Percentiles rank a stretch among this genome's conserved stretches.
These are phyloP conservation scores for Kuraishia floccosa DNA, from an alignment of 805 yeast genomes.

Conservation along the genomic window DNA sequence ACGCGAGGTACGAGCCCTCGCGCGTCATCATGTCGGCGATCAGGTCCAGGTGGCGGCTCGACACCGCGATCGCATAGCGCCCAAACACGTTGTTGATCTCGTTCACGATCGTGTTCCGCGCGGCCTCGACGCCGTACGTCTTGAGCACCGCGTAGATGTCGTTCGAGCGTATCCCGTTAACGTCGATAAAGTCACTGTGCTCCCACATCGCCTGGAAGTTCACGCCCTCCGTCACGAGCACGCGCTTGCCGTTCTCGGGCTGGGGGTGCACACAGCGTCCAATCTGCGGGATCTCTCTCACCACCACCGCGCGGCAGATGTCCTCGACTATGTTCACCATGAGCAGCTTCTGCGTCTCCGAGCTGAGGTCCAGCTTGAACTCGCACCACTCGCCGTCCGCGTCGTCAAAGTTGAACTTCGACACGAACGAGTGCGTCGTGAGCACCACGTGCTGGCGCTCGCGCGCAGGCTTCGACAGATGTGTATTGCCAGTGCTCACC, in stretches of 20 bases:
- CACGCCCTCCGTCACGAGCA: slow-evolving; percentile 93
- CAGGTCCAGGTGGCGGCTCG: slow-evolving; percentile 88
- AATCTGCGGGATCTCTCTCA: slow-evolving; percentile 81
- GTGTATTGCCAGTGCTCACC: slow-evolving; percentile 10
- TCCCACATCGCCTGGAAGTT: slow-evolving; percentile 98
- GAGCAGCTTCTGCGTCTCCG: slow-evolving; percentile 82
- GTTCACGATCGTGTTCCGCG: slow-evolving; percentile 91
- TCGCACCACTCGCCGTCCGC: slow-evolving; percentile 85
- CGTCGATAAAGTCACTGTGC: slow-evolving; percentile 85
- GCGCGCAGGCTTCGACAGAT: slow-evolving; percentile 45
- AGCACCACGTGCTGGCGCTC: slow-evolving; percentile 82
- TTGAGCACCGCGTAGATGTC: slow-evolving; percentile 84
- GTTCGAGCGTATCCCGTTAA: slow-evolving; percentile 82
- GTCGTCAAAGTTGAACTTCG: slow-evolving; percentile 86
- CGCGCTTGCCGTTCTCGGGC: slow-evolving; percentile 60
- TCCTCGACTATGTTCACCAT: slow-evolving; percentile 97
- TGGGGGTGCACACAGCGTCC: slow-evolving; percentile 88
- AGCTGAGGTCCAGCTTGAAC: slow-evolving; percentile 72
- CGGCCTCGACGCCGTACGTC: slow-evolving; percentile 98
- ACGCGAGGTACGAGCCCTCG: slow-evolving; percentile 93
- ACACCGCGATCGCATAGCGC: slow-evolving; percentile 90
- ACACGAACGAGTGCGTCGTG: slow-evolving; percentile 59
- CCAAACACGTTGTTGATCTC: slow-evolving; percentile 95
- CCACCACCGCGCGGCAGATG: slow-evolving; percentile 80
- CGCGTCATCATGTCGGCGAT: slow-evolving; percentile 99